Percentiles rank a stretch among this genome's conserved stretches.
These are phyloP conservation scores for Rubia balearica DNA, from an alignment of 305 asterid genomes.

Conservation along the genomic window DNA sequence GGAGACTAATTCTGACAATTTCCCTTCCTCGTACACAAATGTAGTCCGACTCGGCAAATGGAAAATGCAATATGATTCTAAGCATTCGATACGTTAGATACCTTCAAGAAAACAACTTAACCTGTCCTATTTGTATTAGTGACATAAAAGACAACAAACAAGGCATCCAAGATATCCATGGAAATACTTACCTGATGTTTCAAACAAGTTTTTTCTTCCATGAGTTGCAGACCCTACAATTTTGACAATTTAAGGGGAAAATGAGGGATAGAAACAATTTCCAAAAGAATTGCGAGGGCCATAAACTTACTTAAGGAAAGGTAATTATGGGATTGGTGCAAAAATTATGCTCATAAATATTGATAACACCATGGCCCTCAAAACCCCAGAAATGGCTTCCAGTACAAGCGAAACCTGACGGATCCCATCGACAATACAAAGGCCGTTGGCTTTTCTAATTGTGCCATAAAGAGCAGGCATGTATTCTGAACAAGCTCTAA, in stretches of 20 bases:
- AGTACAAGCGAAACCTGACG: too few relatives aligned
- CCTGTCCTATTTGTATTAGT: background rate
- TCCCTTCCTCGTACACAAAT: conserved; percentile 52
- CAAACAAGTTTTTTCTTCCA: conserved; percentile 58
- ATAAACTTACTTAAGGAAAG: background rate
- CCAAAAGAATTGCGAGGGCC: background rate
- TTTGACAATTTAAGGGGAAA: background rate
- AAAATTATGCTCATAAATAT: background rate
- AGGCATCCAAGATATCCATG: background rate
- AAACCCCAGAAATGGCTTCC: too few relatives aligned
- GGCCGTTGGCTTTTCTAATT: too few relatives aligned
- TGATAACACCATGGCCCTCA: background rate
- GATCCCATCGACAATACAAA: too few relatives aligned
- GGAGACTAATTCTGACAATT: conserved; percentile 59
- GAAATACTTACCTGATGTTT: conserved; percentile 41
- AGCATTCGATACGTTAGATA: conserved; percentile 33
- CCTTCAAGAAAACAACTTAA: conserved; percentile 27
- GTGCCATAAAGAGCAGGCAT: too few relatives aligned
- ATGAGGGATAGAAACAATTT: background rate
- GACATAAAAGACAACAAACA: background rate
- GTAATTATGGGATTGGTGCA: background rate
- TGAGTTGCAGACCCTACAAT: conserved; percentile 54
- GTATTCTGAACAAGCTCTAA: too few relatives aligned
- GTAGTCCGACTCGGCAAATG: conserved; percentile 27
- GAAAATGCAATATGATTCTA: conserved; percentile 19